Evolutionary conservation across 129 eudicot species (phyloP).

Genomic region (Chrysanthemum makinoi): DNA sequence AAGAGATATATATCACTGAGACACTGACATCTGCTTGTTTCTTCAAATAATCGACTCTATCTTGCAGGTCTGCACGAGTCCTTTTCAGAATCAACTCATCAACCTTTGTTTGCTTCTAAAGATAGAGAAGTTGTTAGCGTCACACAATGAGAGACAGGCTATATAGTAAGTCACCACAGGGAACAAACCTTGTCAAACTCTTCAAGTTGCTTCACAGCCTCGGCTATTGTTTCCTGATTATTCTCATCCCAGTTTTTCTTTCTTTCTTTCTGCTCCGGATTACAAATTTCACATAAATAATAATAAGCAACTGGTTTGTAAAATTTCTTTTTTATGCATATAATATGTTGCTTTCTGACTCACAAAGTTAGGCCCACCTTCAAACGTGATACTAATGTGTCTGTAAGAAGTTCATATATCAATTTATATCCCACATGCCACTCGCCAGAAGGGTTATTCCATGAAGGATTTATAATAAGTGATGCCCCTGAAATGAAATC

Average conservation of each 20-base stretch:
- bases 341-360: conserved; percentile 14
- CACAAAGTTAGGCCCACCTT: conserved; percentile 53
- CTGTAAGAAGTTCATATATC: conserved; percentile 90
- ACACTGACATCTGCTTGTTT: conserved; percentile 80
- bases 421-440: conserved; percentile 94
- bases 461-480: conserved; percentile 71
- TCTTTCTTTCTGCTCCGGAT: conserved; percentile 71
- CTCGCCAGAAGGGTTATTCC: conserved; percentile 96
- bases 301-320: conserved; percentile 6
- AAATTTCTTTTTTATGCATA: not conserved
- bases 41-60: conserved; percentile 74
- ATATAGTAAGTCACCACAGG: conserved; percentile 8
- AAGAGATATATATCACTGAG: conserved; percentile 4
- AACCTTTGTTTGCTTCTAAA: conserved; percentile 59
- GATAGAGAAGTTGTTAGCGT: conserved; percentile 17
- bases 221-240: conserved; percentile 88
- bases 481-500: conserved; percentile 52
- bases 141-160: conserved; percentile 12
- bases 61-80: conserved; percentile 79
- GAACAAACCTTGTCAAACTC: conserved; percentile 75
- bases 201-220: conserved; percentile 77
- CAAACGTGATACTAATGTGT: conserved; percentile 69
- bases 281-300: conserved; percentile 12
- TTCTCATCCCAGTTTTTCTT: conserved; percentile 91
- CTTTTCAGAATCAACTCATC: conserved; percentile 62